Evolutionary conservation across 768 basidiomycete genomes (phyloP).

Genomic region (Coprinopsis sp.): DNA sequence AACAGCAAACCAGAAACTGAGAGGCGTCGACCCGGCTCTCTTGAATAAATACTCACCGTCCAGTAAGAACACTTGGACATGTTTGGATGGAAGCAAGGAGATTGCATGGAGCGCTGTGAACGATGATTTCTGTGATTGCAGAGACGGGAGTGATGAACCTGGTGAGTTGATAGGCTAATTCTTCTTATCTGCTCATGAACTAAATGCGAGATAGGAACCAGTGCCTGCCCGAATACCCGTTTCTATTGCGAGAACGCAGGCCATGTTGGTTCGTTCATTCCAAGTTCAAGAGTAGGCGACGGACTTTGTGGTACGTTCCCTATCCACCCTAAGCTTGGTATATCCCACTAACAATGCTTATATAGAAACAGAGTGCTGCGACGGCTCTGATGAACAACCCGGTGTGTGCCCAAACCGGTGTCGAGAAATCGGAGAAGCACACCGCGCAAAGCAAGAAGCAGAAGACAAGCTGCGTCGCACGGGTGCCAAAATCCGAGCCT

Average conservation of each 20-base stretch:
- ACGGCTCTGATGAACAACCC: conserved; percentile 87
- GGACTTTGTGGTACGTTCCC: conserved; percentile 82
- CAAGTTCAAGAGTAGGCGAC: conserved; percentile 82
- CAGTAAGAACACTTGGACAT: conserved; percentile 61
- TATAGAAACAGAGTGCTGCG: conserved; percentile 87
- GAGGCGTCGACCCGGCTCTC: conserved; percentile 55
- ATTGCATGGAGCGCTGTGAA: conserved; percentile 83
- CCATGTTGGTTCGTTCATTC: conserved; percentile 77
- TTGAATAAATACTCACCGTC: conserved; percentile 52
- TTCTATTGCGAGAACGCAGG: conserved; percentile 90
- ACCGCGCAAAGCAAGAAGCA: conserved; percentile 65
- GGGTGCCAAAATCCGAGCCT: conserved; percentile 85
- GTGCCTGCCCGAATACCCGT: conserved; percentile 68
- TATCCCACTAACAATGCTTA: neutral
- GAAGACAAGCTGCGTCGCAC: conserved; percentile 77
- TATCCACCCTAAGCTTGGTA: neutral
- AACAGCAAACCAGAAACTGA: conserved; percentile 41
- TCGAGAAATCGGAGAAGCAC: conserved; percentile 63
- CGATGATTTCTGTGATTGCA: conserved; percentile 93
- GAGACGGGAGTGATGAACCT: conserved; percentile 94
- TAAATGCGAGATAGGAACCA: conserved; percentile 53
- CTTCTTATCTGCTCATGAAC: neutral
- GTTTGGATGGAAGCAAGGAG: conserved; percentile 73
- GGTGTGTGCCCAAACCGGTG: conserved; percentile 81
- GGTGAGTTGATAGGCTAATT: conserved; percentile 40